Evolutionary conservation across 106 monocot species (phyloP), one percentile per base, ranked within the genome.

Genomic region (Posidonia australis): DNA sequence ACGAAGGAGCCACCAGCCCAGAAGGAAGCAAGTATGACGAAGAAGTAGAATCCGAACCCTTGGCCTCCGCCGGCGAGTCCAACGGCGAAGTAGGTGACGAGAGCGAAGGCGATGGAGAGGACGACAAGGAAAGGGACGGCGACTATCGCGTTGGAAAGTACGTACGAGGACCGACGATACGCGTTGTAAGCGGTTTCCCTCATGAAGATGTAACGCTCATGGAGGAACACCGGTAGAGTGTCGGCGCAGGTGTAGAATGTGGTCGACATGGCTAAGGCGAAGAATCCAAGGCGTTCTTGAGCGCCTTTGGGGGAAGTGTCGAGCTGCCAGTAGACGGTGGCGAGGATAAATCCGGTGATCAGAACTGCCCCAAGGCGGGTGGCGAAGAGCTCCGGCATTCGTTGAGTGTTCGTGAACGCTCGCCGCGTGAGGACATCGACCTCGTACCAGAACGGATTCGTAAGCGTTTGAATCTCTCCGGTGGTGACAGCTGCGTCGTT

Each of bases 231-330:
- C 12, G 92, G 92, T 60, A 93, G 81, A 0, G 92, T 85, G 29
- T 93, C 92, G 44, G 85, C 88, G 79, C 85, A 88, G 21, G 84
- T 93, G 92, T 88, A 93, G 78, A 82, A 88, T 78, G 82, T 88
- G 58, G 92, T 88, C 16, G 88, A 93, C 92, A 88, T 92, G 51
- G 80, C 83, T 47, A 93, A 85, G 43, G 92, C 92, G 65, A 88
- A 78, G 84, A 93, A 88, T 10, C 92, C 92, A 18, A 93, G 80
- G 13, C 92, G 76, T 68, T 93, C 92, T 65, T 83, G 76, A 10
- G 79, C 78, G 0, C 92, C 92, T 64, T 83, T 93, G 16, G 88
- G 88, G 5, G 92, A 78, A 55, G 71, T 64, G 48, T 93, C 92
- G 21, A 93, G 81, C 13, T 74, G 72, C 88, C 88, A 93, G 74